Evolutionary conservation across 2,329 filamentous ascomycete genomes (phyloP).

Genomic region (Dactylellina sp.): DNA sequence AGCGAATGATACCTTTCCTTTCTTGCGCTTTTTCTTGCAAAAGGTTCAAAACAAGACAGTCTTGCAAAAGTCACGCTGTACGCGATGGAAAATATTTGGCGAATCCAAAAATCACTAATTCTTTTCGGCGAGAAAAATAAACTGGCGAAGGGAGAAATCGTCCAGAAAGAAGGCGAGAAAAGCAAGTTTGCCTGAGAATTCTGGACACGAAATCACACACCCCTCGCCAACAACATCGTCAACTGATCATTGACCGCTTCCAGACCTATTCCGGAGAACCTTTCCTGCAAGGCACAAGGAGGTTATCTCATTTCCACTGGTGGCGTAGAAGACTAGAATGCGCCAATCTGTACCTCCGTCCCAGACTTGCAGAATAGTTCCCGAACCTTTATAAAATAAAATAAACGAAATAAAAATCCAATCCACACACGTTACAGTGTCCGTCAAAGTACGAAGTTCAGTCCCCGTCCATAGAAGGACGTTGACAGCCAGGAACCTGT

Average conservation of each 20-base stretch:
- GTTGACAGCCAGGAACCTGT: conserved; percentile 5
- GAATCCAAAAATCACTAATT: conserved; percentile 22
- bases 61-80: not conserved
- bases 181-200: not conserved
- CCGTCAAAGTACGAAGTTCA: not conserved
- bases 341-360: conserved; percentile 5
- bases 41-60: conserved; percentile 31
- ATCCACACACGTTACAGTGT: not conserved
- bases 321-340: conserved; percentile 26
- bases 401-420: too few species aligned
- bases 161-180: not conserved
- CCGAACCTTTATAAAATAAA: conserved; percentile 25
- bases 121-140: not conserved
- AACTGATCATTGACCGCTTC: not conserved
- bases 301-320: conserved; percentile 36
- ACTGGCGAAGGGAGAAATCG: not conserved
- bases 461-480: conserved; percentile 22
- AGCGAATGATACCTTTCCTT: not conserved
- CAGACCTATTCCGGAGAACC: conserved; percentile 3
- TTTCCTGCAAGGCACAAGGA: conserved; percentile 30
- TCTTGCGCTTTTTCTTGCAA: not conserved
- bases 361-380: conserved; percentile 11
- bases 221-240: not conserved
- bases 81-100: conserved; percentile 24
- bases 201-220: not conserved